A percentile compares a stretch with the other conserved stretches of the same genome.
Conservation (phyloP, 2,329 filamentous ascomycete genomes). For the Aaosphaeria arxii region DNA sequence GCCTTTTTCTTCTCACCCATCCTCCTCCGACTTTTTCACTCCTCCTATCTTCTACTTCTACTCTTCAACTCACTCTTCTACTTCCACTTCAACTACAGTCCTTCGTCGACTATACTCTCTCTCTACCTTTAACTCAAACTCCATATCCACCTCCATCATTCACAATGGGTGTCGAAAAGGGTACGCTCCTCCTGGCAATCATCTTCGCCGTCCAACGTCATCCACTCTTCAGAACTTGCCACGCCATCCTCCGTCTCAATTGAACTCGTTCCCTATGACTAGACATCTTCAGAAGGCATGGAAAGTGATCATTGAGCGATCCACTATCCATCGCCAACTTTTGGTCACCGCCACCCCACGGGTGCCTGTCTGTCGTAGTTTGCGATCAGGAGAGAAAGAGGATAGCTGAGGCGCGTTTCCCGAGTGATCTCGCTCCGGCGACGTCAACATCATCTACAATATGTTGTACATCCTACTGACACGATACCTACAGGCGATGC, state of each 20-base stretch:
- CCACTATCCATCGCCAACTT: no score
- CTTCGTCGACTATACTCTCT: slow-evolving; percentile 14
- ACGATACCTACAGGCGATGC: slow-evolving; percentile 64
- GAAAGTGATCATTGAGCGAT: neutral
- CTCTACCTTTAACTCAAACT: slow-evolving; percentile 7
- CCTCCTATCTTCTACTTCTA: neutral
- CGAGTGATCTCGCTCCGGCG: neutral
- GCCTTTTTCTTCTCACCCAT: slow-evolving; percentile 18
- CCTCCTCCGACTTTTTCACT: slow-evolving; percentile 14
- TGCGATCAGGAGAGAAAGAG: slow-evolving; percentile 21
- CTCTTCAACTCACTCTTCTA: slow-evolving; percentile 6
- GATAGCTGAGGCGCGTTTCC: slow-evolving; percentile 6
- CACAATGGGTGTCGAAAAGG: slow-evolving; percentile 41
- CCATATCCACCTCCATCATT: slow-evolving; percentile 8
- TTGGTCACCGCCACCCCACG: no score
- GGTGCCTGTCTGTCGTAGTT: slow-evolving; percentile 4
- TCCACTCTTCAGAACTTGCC: slow-evolving; percentile 14
- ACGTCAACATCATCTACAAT: slow-evolving; percentile 1
- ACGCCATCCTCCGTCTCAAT: slow-evolving; percentile 19
- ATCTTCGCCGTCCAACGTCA: slow-evolving; percentile 35
- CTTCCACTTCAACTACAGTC: neutral
- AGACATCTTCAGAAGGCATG: slow-evolving; percentile 5
- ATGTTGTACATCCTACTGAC: slow-evolving; percentile 17
- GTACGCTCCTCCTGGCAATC: slow-evolving; percentile 29
- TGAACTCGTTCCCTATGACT: slow-evolving; percentile 15